Evolutionary conservation across 139 green algal species (phyloP).

Genomic region (Zygnema cylindricum): DNA sequence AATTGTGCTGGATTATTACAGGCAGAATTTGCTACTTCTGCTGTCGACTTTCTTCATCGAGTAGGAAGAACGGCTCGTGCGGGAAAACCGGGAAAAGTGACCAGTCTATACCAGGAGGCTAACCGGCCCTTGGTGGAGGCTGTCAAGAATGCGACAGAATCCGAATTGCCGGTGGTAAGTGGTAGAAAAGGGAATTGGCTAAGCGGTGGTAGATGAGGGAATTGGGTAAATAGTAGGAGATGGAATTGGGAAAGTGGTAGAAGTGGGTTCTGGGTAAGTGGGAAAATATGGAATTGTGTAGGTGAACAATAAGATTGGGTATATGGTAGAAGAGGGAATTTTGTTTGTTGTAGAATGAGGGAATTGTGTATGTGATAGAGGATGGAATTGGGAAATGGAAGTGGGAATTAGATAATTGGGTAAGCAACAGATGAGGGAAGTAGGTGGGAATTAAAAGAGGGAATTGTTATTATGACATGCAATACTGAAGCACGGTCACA

Average conservation of each 20-base stretch:
- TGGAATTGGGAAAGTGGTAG: neutral
- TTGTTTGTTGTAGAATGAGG: neutral
- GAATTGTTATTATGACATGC: too few relatives aligned
- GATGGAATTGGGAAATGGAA: too few relatives aligned
- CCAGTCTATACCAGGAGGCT: constrained; percentile 76
- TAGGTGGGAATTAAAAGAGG: too few relatives aligned
- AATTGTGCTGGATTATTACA: constrained; percentile 63
- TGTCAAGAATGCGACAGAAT: constrained; percentile 47
- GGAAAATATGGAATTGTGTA: too few relatives aligned
- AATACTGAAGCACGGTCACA: too few relatives aligned
- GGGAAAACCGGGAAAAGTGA: constrained; percentile 79
- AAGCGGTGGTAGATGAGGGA: constrained; percentile 18
- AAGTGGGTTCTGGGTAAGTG: neutral
- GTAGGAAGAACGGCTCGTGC: constrained; percentile 75
- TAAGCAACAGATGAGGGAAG: too few relatives aligned
- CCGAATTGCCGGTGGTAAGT: constrained; percentile 62
- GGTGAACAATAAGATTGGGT: too few relatives aligned
- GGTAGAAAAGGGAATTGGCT: neutral
- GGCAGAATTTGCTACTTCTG: constrained; percentile 88
- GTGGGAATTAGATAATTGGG: too few relatives aligned
- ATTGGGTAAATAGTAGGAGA: neutral
- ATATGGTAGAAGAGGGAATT: neutral
- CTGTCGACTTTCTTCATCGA: constrained; percentile 94
- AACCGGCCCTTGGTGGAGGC: constrained; percentile 72
- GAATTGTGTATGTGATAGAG: neutral